Evolutionary conservation across 1,139 yeast genomes (phyloP).

Genomic region (Eremothecium gossypii): DNA sequence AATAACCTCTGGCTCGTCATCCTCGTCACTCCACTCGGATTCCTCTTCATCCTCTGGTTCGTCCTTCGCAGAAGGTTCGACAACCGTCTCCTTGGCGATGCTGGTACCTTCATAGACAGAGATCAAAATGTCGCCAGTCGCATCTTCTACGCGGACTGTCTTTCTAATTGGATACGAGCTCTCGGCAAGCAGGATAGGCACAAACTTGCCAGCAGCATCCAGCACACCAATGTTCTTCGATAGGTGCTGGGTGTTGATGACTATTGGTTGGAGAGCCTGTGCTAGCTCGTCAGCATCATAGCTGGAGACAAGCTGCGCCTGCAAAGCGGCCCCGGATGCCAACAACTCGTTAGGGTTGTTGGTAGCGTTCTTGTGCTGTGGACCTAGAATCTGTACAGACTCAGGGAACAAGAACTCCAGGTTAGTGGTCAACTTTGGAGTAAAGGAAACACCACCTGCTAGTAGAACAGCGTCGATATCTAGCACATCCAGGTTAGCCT

Average conservation of each 20-base stretch:
- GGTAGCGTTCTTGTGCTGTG: slow-evolving; percentile 67
- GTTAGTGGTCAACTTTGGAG: slow-evolving; percentile 81
- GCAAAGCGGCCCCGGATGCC: slow-evolving; percentile 95
- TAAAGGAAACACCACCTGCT: slow-evolving; percentile 89
- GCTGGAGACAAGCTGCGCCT: slow-evolving; percentile 74
- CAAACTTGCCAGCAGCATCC: slow-evolving; percentile 62
- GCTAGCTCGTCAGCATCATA: slow-evolving; percentile 81
- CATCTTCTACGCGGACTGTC: slow-evolving; percentile 56
- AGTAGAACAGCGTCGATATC: slow-evolving; percentile 87
- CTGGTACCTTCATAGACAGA: slow-evolving; percentile 80
- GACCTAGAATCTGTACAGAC: slow-evolving; percentile 66
- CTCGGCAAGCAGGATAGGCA: slow-evolving; percentile 68
- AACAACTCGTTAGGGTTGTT: slow-evolving; percentile 78
- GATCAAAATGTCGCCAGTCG: slow-evolving; percentile 53
- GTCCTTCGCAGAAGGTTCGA: slow-evolving; percentile 55
- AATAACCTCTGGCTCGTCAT: slow-evolving; percentile 70
- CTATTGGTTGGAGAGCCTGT: slow-evolving; percentile 79
- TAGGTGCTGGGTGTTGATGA: slow-evolving; percentile 83
- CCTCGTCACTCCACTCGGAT: slow-evolving; percentile 43
- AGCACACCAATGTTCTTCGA: slow-evolving; percentile 78
- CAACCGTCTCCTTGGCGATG: slow-evolving; percentile 65
- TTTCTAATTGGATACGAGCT: slow-evolving; percentile 91
- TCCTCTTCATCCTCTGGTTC: slow-evolving; percentile 45
- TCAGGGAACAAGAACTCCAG: slow-evolving; percentile 73
- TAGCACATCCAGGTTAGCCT: slow-evolving; percentile 77